Conservation (phyloP, 1,284 basidiomycete species). For the Wolfiporia cocos region DNA sequence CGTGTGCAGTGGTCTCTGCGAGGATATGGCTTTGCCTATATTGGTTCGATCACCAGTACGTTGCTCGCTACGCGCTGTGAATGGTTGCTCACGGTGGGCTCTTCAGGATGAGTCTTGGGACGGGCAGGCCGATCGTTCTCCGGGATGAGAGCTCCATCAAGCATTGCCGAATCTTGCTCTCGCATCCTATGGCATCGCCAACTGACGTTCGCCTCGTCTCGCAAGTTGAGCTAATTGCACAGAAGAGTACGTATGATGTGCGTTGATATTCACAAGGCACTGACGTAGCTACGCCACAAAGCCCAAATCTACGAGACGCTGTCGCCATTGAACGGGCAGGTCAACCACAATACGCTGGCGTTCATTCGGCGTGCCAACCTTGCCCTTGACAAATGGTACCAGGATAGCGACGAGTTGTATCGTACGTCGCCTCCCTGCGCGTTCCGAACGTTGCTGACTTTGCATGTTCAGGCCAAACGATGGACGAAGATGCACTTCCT, state of each 20-base stretch:
- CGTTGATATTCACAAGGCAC: background rate
- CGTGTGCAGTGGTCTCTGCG: constrained; percentile 71
- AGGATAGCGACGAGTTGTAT: constrained; percentile 80
- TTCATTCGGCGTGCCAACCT: constrained; percentile 83
- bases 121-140: constrained; percentile 83
- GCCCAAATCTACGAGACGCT: constrained; percentile 89
- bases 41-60: constrained; percentile 88
- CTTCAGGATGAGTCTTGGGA: constrained; percentile 81
- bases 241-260: constrained; percentile 59
- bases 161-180: constrained; percentile 75
- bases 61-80: constrained; percentile 12
- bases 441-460: constrained; percentile 3
- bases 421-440: constrained; percentile 32
- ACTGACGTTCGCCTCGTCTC: constrained; percentile 87
- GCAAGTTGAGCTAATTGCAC: constrained; percentile 84
- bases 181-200: constrained; percentile 80
- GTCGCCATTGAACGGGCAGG: constrained; percentile 79
- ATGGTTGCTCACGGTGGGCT: constrained; percentile 15
- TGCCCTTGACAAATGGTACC: constrained; percentile 86
- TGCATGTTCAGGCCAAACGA: constrained; percentile 51
- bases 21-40: constrained; percentile 93
- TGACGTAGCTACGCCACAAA: background rate
- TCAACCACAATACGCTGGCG: constrained; percentile 77
- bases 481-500: constrained; percentile 80
- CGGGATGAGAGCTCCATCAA: constrained; percentile 84